Conservation (phyloP, 2,329 filamentous ascomycete genomes). For the Anisogramma anomala region DNA sequence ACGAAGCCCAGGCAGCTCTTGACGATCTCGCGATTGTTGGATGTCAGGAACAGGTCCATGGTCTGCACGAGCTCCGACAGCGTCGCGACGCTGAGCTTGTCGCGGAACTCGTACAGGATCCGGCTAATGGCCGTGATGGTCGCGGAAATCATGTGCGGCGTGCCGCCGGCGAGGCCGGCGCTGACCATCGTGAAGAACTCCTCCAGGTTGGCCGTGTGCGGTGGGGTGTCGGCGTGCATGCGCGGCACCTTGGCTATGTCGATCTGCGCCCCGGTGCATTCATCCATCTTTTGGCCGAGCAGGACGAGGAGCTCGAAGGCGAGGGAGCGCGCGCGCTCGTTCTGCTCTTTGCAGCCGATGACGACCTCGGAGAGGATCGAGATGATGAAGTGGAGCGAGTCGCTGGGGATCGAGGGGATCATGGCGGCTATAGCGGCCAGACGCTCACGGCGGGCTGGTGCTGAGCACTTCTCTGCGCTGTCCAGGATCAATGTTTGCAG, state of each 20-base stretch:
- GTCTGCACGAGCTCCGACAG: constrained; percentile 81
- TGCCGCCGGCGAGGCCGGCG: constrained; percentile 81
- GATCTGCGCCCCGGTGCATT: constrained; percentile 58
- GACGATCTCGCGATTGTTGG: constrained; percentile 94
- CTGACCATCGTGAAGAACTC: constrained; percentile 99
- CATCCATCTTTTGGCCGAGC: constrained; percentile 69
- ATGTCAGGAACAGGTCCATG: constrained; percentile 91
- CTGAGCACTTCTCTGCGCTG: constrained; percentile 73
- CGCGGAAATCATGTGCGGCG: constrained; percentile 94
- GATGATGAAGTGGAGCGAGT: constrained; percentile 85
- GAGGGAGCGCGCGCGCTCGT: constrained; percentile 80
- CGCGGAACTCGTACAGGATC: constrained; percentile 85
- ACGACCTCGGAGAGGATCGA: constrained; percentile 87
- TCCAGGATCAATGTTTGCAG: constrained; percentile 71
- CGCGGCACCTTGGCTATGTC: constrained; percentile 77
- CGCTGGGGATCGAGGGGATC: constrained; percentile 63
- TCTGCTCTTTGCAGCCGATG: constrained; percentile 93
- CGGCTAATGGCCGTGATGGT: constrained; percentile 91
- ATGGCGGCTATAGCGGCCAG: constrained; percentile 72
- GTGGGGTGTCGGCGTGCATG: constrained; percentile 71
- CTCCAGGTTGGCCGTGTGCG: constrained; percentile 71
- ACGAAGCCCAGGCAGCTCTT: constrained; percentile 90
- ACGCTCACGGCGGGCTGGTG: constrained; percentile 76
- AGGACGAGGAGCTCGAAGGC: constrained; percentile 84
- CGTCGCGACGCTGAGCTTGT: constrained; percentile 54